Percentiles rank a stretch among this genome's conserved stretches.
These are phyloP conservation scores for Rhamnella rubrinervis DNA, from an alignment of 331 rosid genomes.

Conservation along the genomic window DNA sequence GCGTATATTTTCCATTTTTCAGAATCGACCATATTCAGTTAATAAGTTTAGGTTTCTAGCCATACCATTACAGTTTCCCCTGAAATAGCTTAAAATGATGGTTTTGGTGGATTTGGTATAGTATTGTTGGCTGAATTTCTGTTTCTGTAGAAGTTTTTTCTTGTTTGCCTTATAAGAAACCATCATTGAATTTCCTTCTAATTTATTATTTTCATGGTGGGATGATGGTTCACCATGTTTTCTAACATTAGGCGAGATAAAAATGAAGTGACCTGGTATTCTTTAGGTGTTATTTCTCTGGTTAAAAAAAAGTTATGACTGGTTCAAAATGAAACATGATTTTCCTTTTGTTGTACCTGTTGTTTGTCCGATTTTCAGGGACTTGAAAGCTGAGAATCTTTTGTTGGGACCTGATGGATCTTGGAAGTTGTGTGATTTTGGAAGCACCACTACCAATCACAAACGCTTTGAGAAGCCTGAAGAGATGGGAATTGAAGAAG, in stretches of 20 bases:
- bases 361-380: slow-evolving; percentile 42
- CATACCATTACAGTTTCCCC: too few relatives aligned
- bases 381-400: slow-evolving; percentile 91
- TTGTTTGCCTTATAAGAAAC: background rate
- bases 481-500: slow-evolving; percentile 98
- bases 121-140: background rate
- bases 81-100: too few relatives aligned
- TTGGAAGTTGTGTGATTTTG: slow-evolving; percentile 97
- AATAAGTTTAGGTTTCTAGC: too few relatives aligned
- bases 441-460: slow-evolving; percentile 92
- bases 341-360: background rate
- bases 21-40: too few relatives aligned
- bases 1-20: too few relatives aligned
- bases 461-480: slow-evolving; percentile 94
- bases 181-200: background rate
- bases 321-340: background rate
- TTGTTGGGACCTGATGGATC: slow-evolving; percentile 72
- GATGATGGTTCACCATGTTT: background rate
- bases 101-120: background rate
- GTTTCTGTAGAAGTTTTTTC: background rate
- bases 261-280: background rate
- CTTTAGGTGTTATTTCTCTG: background rate
- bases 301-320: background rate
- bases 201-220: background rate
- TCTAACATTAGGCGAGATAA: background rate